Evolutionary conservation across 1,284 basidiomycete species (phyloP).

Genomic region (Cryptococcus sp.): DNA sequence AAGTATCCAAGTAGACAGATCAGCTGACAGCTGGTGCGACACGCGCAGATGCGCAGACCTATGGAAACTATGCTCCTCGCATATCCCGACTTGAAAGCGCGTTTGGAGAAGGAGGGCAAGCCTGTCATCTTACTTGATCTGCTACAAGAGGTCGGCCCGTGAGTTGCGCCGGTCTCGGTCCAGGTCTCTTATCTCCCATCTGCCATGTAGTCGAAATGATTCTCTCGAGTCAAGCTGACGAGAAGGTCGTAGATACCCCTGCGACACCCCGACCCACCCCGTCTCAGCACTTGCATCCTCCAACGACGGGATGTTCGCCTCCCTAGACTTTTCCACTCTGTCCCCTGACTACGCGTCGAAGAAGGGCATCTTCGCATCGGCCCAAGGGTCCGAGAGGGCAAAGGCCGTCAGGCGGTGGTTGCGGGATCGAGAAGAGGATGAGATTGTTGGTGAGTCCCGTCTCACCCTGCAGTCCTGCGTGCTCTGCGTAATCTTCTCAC

Average conservation of each 20-base stretch:
- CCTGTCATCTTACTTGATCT: constrained; percentile 46
- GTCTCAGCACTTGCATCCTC: constrained; percentile 34
- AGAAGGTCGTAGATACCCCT: constrained; percentile 32
- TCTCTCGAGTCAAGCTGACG: background rate
- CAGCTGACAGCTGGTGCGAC: background rate
- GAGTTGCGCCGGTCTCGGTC: constrained; percentile 18
- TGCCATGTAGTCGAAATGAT: no score
- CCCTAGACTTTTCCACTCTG: constrained; percentile 46
- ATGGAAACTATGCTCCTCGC: constrained; percentile 52
- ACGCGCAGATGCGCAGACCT: constrained; percentile 43
- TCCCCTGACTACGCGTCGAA: constrained; percentile 47
- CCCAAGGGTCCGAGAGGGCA: constrained; percentile 39
- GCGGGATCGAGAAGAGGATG: constrained; percentile 41
- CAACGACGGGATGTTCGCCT: constrained; percentile 43
- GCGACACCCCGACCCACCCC: constrained; percentile 49
- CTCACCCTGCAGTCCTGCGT: no score
- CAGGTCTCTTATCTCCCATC: background rate
- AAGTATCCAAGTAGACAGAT: no score
- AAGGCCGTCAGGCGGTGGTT: constrained; percentile 45
- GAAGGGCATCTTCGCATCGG: constrained; percentile 45
- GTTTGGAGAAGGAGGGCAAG: constrained; percentile 42
- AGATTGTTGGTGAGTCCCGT: constrained; percentile 48
- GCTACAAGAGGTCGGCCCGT: constrained; percentile 50
- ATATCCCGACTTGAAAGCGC: constrained; percentile 37
- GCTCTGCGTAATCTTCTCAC: no score